Percentiles rank a stretch among this genome's conserved stretches.
Evolutionary conservation across 495 filamentous ascomycete genomes (phyloP).

Genomic region (Trichocladium antarcticum): DNA sequence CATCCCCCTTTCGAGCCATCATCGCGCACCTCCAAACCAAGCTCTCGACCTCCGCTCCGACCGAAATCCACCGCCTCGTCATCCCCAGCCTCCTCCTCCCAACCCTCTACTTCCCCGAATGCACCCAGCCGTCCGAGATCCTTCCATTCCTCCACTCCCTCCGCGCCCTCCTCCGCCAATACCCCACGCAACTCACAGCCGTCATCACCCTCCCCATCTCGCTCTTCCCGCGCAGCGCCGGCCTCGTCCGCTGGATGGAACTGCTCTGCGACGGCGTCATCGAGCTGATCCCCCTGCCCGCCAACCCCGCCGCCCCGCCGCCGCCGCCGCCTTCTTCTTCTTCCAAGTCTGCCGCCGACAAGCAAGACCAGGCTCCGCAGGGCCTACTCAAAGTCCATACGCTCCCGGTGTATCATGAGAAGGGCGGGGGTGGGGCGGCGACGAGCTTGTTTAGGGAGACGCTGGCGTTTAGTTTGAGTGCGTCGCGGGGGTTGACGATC

Average conservation of each 20-base stretch:
- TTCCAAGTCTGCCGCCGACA: conserved; percentile 25
- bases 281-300: conserved; percentile 76
- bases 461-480: conserved; percentile 78
- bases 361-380: conserved; percentile 65
- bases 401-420: conserved; percentile 76
- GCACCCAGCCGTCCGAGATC: conserved; percentile 56
- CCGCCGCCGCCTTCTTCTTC: conserved; percentile 20
- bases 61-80: conserved; percentile 66
- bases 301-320: conserved; percentile 47
- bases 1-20: conserved; percentile 54
- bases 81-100: conserved; percentile 78
- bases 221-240: conserved; percentile 66
- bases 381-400: conserved; percentile 74
- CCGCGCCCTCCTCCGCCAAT: conserved; percentile 57
- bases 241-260: conserved; percentile 81
- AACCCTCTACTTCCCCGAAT: conserved; percentile 58
- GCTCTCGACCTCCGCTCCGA: conserved; percentile 46
- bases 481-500: conserved; percentile 68
- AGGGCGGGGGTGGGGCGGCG: conserved; percentile 66
- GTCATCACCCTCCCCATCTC: conserved; percentile 71
- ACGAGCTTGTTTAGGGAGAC: conserved; percentile 62
- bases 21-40: conserved; percentile 47
- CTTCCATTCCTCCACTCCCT: conserved; percentile 78
- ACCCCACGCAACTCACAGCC: conserved; percentile 54
- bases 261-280: conserved; percentile 75